Evolutionary conservation across 176 grass and related monocot genomes (phyloP).

Genomic region (Triticum aestivum): IWGSC_CS_RefSeq_v2.1 NC_057795.1:696637301-696637800

Average conservation of each 20-base stretch:
- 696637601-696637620: neutral
- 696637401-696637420: too few species aligned
- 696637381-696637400: neutral
- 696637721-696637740: neutral
- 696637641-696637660: neutral
- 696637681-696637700: neutral
- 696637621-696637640: neutral
- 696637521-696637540: neutral
- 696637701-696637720: slow-evolving; percentile 5
- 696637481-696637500: neutral
- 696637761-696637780: neutral
- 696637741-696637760: neutral
- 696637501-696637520: too few species aligned
- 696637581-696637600: neutral
- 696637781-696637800: neutral
- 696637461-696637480: too few species aligned
- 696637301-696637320: slow-evolving; percentile 17
- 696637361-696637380: neutral
- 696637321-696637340: slow-evolving; percentile 39
- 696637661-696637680: neutral
- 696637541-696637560: neutral
- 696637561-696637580: neutral
- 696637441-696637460: too few species aligned
- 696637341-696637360: neutral
- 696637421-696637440: too few species aligned